Conservation (phyloP, 2,329 filamentous ascomycete genomes). For the Colletotrichum magnum region DNA sequence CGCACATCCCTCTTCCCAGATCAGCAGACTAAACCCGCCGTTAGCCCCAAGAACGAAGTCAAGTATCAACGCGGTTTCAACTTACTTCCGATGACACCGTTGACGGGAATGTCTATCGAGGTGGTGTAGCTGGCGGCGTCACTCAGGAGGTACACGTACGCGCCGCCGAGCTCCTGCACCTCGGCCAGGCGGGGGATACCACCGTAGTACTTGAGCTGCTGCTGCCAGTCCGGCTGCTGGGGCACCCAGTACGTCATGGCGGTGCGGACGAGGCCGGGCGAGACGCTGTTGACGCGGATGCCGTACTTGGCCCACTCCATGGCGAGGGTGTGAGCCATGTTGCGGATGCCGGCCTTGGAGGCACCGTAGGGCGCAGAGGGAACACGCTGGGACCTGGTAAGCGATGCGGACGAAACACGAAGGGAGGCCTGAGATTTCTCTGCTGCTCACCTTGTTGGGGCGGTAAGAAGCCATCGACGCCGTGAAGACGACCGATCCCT, state of each 20-base stretch:
- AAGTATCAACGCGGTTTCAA: background rate
- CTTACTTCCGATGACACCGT: constrained; percentile 53
- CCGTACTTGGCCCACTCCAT: constrained; percentile 64
- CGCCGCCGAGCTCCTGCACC: constrained; percentile 65
- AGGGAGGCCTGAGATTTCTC: background rate
- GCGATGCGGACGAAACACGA: background rate
- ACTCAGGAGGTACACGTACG: constrained; percentile 69
- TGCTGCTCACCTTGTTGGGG: constrained; percentile 54
- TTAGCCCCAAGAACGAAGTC: background rate
- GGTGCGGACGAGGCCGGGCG: constrained; percentile 59
- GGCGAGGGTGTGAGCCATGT: constrained; percentile 57
- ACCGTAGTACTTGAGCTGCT: constrained; percentile 71
- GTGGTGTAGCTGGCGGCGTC: constrained; percentile 67
- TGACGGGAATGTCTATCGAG: constrained; percentile 64
- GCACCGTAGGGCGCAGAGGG: constrained; percentile 65
- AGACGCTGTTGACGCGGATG: constrained; percentile 63
- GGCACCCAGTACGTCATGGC: constrained; percentile 66
- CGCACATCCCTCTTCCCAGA: no score
- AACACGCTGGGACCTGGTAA: constrained; percentile 50
- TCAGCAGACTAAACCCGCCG: constrained; percentile 6
- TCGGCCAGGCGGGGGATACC: constrained; percentile 64
- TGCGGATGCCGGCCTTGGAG: constrained; percentile 59
- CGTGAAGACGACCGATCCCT: constrained; percentile 60
- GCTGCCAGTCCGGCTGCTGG: constrained; percentile 66
- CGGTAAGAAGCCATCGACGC: constrained; percentile 63